Base-by-base conservation (phyloP, 306 rosid species). In the Abrus pulchellus region DNA sequence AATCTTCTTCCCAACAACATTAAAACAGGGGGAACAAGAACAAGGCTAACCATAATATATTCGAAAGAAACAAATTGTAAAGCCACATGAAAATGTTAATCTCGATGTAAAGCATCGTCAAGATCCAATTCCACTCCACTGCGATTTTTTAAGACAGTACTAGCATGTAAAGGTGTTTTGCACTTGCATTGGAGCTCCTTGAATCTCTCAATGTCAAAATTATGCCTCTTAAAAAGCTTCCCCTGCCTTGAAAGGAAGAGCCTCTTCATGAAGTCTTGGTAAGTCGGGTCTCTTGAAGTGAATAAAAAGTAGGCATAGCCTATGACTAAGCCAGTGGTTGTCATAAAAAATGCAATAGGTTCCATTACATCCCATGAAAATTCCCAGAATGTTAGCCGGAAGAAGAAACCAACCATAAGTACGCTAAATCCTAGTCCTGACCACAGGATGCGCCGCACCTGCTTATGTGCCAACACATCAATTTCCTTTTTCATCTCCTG, bases 291-390 rank as follows among this genome's bases (percentile, higher is more conserved):
- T 72, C 99, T 90, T 54, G 97, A 90, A 78, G 99, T 96, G 80
- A 88, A 5, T 29, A 96, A 73, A 57, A 96, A 96, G 93, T 96
- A 96, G 34, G 94, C 92, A 84, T 96, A 96, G 48, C 99, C 92
- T 66, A 92, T 72, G 64, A 94, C 92, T 77, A 96, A 80, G 32
- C 98, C 95, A 27, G 86, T 14, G 3, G 93, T 63, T 36, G 99
- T 96, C 12, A 90, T 69, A 79, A 96, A 96, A 83, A 92, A 96
- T 2, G 99, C 93, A 64, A 96, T 81, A 28, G 99, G 99, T 71
- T 93, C 99, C 98, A 96, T 92, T 36, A 96, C 91, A 50, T 96
- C 99, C 99, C 98, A 96, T 7, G 99, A 96, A 61, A 93, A 90
- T 52, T 96, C 99, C 99, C 99, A 96, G 89, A 92, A 96, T 10